Evolutionary conservation across 176 grass and related monocot species (phyloP), one percentile per base, ranked within the genome.

Genomic region (Lolium perenne): DNA sequence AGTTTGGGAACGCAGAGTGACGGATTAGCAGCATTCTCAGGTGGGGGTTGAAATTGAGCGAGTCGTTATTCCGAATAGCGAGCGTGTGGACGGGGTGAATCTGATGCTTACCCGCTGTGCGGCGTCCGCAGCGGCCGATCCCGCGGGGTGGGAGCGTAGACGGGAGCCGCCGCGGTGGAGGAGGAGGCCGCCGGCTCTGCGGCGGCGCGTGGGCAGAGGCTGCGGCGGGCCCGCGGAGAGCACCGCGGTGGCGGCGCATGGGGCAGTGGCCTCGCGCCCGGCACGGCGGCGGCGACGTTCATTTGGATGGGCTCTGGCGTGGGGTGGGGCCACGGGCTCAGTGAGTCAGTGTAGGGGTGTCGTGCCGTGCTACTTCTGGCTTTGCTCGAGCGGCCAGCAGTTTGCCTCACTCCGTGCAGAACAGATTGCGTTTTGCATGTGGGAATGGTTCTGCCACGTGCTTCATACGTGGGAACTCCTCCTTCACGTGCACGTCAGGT

Each of bases 61-160:
- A 41, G 20, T 4, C 2, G 15, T 45, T 29, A 12, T 80, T 38
- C 64, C 0, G 49, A 70, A 38, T 22, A 41, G 18, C 29, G 21
- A 23, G 80, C 47, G 4, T 49, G 57, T 71, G 64, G 17, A 63
- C 1, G 23, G 73, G 73, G 23, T 54, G 48, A 62, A 74, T 74
- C 68, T 10, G 47, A n/a, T 10, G 49, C 20, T 47, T 88, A 98
- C 96, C 96, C 93, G 88, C 91, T 95, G 45, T 98, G 96, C 56
- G 96, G 96, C 79, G 96, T 98, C 80, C 93, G 86, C 54, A 95
- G 96, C 50, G 87, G 73, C 70, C 96, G 88, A 80, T 92, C 91
- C 56, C 77, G 80, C 56, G 91, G 91, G 21, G 88, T 95, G 73
- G 91, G 91, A 16, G 41, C 80, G 83, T 98, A 95, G 53, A 94